Conservation (phyloP, 2,329 filamentous ascomycete genomes). For the Phialocephala sp. region DNA sequence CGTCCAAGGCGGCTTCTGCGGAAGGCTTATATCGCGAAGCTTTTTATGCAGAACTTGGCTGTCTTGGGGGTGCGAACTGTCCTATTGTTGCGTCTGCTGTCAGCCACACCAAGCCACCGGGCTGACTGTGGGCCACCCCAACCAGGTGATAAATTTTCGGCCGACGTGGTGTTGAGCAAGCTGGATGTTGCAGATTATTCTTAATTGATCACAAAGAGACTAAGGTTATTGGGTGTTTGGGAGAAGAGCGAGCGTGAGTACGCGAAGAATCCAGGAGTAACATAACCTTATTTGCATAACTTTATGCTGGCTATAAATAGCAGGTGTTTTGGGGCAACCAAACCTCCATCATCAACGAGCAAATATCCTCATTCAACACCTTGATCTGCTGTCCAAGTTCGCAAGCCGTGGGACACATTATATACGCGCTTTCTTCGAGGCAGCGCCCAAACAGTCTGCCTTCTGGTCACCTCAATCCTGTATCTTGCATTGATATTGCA, state of each 20-base stretch:
- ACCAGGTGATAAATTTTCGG: neutral
- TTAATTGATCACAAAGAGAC: neutral
- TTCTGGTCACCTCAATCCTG: too few species aligned
- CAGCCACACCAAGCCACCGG: constrained; percentile 1
- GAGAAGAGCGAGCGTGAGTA: neutral
- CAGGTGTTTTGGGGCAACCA: neutral
- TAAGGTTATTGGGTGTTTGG: neutral
- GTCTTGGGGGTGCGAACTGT: neutral
- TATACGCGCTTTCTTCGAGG: too few species aligned
- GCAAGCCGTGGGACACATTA: too few species aligned
- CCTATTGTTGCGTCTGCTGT: neutral
- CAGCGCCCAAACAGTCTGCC: too few species aligned
- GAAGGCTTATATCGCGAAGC: constrained; percentile 6
- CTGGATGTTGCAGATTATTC: neutral
- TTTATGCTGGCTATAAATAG: constrained; percentile 1
- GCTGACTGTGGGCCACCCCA: neutral
- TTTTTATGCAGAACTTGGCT: constrained; percentile 8
- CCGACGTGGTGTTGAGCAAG: neutral
- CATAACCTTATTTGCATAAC: neutral
- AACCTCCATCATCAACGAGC: neutral
- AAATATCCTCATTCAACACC: neutral
- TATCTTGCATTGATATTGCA: too few species aligned
- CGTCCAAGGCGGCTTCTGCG: neutral
- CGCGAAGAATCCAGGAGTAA: neutral
- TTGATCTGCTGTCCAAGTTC: neutral